Percentiles rank a stretch among this genome's conserved stretches.
phyloP scores from a whole-genome alignment of 495 filamentous ascomycete genomes.

The Parachaetomium inaequale region DNA sequence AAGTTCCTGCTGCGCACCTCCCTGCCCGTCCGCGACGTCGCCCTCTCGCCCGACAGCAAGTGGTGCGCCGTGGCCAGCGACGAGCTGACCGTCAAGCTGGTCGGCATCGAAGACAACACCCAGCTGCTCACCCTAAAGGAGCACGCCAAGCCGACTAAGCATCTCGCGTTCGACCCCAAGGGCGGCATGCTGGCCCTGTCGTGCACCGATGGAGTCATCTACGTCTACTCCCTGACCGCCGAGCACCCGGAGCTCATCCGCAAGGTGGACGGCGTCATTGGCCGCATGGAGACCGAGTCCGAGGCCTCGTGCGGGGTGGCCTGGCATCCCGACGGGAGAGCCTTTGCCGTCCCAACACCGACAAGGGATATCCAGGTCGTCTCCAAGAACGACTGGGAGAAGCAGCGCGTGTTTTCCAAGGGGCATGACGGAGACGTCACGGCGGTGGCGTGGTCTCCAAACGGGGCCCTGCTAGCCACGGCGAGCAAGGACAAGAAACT shows the following conservation, averaged over 20 bases:
- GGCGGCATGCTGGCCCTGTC: slow-evolving; percentile 75
- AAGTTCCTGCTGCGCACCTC: slow-evolving; percentile 76
- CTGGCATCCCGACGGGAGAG: slow-evolving; percentile 94
- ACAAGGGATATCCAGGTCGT: slow-evolving; percentile 83
- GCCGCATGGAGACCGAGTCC: slow-evolving; percentile 68
- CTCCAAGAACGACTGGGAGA: slow-evolving; percentile 81
- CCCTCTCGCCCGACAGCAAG: slow-evolving; percentile 73
- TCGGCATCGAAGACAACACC: slow-evolving; percentile 72
- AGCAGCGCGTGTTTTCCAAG: slow-evolving; percentile 68
- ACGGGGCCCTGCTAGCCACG: slow-evolving; percentile 80
- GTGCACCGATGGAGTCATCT: slow-evolving; percentile 81
- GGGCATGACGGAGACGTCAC: slow-evolving; percentile 86
- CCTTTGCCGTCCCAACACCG: slow-evolving; percentile 80
- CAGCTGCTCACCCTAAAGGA: slow-evolving; percentile 72
- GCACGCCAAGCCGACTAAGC: slow-evolving; percentile 79
- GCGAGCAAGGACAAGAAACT: slow-evolving; percentile 80
- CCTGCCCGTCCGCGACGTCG: slow-evolving; percentile 80
- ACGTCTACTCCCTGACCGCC: slow-evolving; percentile 78
- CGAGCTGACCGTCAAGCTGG: slow-evolving; percentile 84
- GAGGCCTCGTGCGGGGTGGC: slow-evolving; percentile 71
- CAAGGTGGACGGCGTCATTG: slow-evolving; percentile 83
- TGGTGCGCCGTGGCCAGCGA: slow-evolving; percentile 98
- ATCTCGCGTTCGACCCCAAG: slow-evolving; percentile 82
- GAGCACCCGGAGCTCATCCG: slow-evolving; percentile 77
- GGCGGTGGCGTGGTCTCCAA: slow-evolving; percentile 86